These are phyloP conservation scores for Elongisporangium prolatum DNA, from an alignment of 352 stramenopile genomes.

Conservation along the genomic window DNA sequence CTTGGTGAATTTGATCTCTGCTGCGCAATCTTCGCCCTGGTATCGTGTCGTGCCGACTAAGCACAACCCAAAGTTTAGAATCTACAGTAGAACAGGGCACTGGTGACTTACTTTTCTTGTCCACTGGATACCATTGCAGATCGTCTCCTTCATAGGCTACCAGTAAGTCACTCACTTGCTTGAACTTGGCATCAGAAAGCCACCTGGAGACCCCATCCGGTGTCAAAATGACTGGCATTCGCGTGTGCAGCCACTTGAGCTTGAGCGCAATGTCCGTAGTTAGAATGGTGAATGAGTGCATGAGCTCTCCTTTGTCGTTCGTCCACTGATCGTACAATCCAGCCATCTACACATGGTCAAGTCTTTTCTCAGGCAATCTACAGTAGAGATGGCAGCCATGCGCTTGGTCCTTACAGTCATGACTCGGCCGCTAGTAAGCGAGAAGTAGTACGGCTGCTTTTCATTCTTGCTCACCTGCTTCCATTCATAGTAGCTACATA, in stretches of 20 bases:
- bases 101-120: constrained; percentile 47
- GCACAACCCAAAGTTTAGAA: background rate
- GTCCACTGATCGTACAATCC: constrained; percentile 83
- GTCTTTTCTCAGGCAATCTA: background rate
- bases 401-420: too few relatives aligned
- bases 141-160: constrained; percentile 39
- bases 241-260: constrained; percentile 81
- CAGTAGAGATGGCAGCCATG: too few relatives aligned
- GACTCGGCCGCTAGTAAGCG: constrained; percentile 5
- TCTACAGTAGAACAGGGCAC: background rate
- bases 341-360: constrained; percentile 50
- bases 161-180: constrained; percentile 48
- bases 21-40: constrained; percentile 65
- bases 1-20: constrained; percentile 67
- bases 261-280: constrained; percentile 67
- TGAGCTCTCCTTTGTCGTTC: constrained; percentile 53
- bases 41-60: constrained; percentile 77
- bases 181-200: constrained; percentile 63
- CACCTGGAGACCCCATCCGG: constrained; percentile 55
- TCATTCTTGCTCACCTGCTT: constrained; percentile 81
- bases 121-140: constrained; percentile 75
- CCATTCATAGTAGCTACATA: constrained; percentile 86
- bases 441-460: constrained; percentile 90
- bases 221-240: constrained; percentile 80
- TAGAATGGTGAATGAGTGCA: constrained; percentile 86